Evolutionary conservation across 441 rosid species (phyloP), one percentile per base, ranked within the genome.

Genomic region (Corymbia calophylla): DNA sequence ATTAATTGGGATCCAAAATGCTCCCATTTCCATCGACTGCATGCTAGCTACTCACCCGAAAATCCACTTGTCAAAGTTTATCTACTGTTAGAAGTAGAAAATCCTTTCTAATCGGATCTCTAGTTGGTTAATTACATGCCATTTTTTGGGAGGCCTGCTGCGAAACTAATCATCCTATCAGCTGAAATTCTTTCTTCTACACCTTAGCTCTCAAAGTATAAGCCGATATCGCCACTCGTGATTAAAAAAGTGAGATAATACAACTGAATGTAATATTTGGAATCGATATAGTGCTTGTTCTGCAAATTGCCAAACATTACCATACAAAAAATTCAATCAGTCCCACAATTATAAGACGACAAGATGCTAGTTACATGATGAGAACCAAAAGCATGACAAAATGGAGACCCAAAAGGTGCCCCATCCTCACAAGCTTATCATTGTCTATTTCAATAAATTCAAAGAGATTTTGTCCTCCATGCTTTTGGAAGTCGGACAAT

Each of bases 401-500:
- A 92, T 86, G 88, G 90, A 77, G 86, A 87, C 32, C 90, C 56
- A 89, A 88, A 92, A 88, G 95, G 91, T 14, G 13, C 82, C 91
- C 89, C 62, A 86, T 90, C 92, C 91, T 89, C 49, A 82, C 89
- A 88, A 90, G 91, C 87, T 84, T 68, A 64, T 91, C 90, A 90
- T 90, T 92, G 92, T 91, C 92, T 73, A 86, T 90, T 89, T 90
- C 91, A 35, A 87, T 54, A 64, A 87, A 91, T 92, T 90, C 87
- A 64, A 48, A 90, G 91, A 91, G 88, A 93, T 90, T 92, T 85
- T 91, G 89, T 87, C 90, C 92, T 84, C 91, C 93, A 90, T 88
- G 92, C 92, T 92, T 93, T 86, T 87, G 90, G 92, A 85, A 92
- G 84, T 88, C 62, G 90, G 91, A 85, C 90, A 60, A 91, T 91